These are phyloP conservation scores for Tuber melanosporum DNA, from an alignment of 495 filamentous ascomycete species.

Conservation along the genomic window DNA sequence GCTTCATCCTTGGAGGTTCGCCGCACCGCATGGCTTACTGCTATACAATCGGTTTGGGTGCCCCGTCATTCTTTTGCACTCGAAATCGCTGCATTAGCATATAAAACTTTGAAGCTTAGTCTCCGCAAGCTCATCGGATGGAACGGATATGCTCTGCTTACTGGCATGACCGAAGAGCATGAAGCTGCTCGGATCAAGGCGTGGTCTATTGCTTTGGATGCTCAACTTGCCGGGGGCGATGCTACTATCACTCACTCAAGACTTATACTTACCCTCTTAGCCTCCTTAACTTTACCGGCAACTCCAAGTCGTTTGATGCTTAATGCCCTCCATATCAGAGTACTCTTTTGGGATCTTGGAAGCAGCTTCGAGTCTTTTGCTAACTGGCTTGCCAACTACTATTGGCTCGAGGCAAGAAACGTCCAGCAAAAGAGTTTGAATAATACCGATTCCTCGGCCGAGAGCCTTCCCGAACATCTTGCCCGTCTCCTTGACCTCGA, in stretches of 20 bases:
- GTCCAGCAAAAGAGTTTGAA: conserved; percentile 52
- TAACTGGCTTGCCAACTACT: conserved; percentile 60
- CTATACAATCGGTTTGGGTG: conserved; percentile 91
- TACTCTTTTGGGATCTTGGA: conserved; percentile 74
- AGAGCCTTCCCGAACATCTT: conserved; percentile 70
- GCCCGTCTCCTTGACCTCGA: conserved; percentile 65
- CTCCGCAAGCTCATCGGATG: conserved; percentile 71
- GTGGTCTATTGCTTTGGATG: conserved; percentile 91
- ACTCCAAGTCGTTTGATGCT: conserved; percentile 84
- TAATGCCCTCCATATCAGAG: conserved; percentile 82
- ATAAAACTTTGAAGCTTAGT: conserved; percentile 74
- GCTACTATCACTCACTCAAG: conserved; percentile 81
- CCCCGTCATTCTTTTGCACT: conserved; percentile 77
- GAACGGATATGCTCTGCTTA: conserved; percentile 65
- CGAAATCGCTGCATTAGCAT: conserved; percentile 70
- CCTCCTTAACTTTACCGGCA: conserved; percentile 77
- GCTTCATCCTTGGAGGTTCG: conserved; percentile 80
- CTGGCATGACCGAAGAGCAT: conserved; percentile 74
- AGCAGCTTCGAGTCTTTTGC: conserved; percentile 58
- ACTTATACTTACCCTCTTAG: conserved; percentile 77
- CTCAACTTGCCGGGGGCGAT: conserved; percentile 90
- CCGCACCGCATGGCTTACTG: conserved; percentile 86
- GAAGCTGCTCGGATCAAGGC: conserved; percentile 83
- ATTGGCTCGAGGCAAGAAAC: conserved; percentile 73
- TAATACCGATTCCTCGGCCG: conserved; percentile 48